Base-by-base conservation (phyloP, 495 filamentous ascomycete genomes). In the Corynascus novoguineensis region DNA sequence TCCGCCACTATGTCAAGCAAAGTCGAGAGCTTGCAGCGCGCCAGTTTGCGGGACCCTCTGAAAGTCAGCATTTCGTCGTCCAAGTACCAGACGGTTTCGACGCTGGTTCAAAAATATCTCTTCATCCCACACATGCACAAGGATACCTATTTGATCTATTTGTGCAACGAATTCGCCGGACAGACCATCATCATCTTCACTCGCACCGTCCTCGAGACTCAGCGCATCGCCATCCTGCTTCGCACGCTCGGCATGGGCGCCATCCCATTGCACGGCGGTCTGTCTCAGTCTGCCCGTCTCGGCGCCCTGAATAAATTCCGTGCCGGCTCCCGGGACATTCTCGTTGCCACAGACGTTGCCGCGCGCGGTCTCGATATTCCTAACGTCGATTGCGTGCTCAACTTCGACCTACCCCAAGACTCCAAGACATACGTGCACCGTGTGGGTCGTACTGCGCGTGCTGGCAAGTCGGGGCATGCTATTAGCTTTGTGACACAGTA, bases 281-380 rank as follows among this genome's bases (percentile, higher is more conserved):
- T 98, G 22, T 88, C 83, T 1, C 93, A 97, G 68, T 86, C 83
- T 6, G 77, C 89, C 5, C 88, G 93, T 24, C 71, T 98, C 0
- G 92, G 87, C 9, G 85, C 93, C 0, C 75, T 97, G 14, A 86
- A 84, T 64, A 97, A 96, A 70, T 97, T 98, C 77, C 82, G 85
- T 11, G 80, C 84, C 1, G 81, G 86, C 12, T 80, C 74, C 47
- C 78, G 91, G 10, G 81, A 92, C 55, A 92, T 98, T 55, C 81
- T 97, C 14, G 87, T 97, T n/a, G 92, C 92, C 1, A 97, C 92
- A 0, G 93, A 97, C 66, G 91, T 97, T 25, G 93, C 95, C 4
- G 90, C 93, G 9, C 82, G 93, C 64, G 93, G 93, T 76, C 79
- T 98, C 8, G 93, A 98, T 81, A 95, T 97, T 57, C 91, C 92